Conservation (phyloP, 768 basidiomycete species). For the Mrakia frigida region DNA sequence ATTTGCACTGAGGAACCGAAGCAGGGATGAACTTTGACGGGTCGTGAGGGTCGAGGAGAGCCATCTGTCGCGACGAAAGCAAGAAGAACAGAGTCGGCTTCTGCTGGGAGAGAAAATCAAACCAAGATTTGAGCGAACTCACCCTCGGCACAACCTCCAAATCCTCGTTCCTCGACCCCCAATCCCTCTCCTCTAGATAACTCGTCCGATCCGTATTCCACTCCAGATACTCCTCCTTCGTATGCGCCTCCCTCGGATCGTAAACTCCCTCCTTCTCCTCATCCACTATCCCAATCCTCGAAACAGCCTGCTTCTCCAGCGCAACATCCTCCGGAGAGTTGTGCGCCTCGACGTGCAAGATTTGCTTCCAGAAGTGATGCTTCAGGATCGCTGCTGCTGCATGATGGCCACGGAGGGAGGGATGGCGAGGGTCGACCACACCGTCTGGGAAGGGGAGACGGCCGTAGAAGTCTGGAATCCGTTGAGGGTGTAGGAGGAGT, state of each 20-base stretch:
- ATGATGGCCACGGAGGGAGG: background rate
- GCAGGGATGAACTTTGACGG: background rate
- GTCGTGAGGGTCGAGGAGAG: background rate
- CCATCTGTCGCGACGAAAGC: background rate
- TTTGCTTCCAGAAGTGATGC: background rate
- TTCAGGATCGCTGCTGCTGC: background rate
- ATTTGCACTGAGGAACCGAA: background rate
- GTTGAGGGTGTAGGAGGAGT: background rate
- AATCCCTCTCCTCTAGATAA: background rate
- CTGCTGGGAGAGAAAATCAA: background rate
- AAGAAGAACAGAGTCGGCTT: too few relatives aligned
- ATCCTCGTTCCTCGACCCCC: background rate
- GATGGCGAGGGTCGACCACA: background rate
- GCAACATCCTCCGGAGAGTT: background rate
- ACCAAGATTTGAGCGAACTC: background rate
- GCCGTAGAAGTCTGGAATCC: background rate
- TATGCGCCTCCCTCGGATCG: background rate
- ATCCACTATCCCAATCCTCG: background rate
- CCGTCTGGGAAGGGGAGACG: too few relatives aligned
- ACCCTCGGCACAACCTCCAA: background rate
- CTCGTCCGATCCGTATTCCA: background rate
- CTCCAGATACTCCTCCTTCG: background rate
- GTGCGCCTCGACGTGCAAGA: background rate
- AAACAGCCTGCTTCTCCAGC: background rate
- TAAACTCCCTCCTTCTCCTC: background rate